phyloP scores from a whole-genome alignment of 2,329 filamentous ascomycete genomes.

The Cucurbitaria berberidis region DNA sequence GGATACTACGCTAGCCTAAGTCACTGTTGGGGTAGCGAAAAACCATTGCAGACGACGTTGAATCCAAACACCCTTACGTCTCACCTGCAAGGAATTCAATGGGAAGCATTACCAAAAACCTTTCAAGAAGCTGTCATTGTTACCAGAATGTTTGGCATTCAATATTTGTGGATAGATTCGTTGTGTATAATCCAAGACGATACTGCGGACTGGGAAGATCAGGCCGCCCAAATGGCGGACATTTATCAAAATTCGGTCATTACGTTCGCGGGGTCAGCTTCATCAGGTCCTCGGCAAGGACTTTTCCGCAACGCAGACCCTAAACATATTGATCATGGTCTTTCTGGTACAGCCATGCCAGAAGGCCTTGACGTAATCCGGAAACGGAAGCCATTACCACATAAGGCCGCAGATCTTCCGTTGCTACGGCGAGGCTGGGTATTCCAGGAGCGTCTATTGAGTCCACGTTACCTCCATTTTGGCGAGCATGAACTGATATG shows the following conservation, averaged over 20 bases:
- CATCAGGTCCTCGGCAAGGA: constrained; percentile 3
- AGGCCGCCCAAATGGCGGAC: constrained; percentile 9
- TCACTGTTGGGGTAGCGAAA: constrained; percentile 13
- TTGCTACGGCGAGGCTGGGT: constrained; percentile 17
- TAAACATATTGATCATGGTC: not conserved
- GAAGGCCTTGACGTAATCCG: not conserved
- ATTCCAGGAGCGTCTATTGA: constrained; percentile 18
- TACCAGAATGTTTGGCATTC: not conserved
- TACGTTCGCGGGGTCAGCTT: constrained; percentile 10
- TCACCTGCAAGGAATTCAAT: constrained; percentile 2
- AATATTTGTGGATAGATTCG: constrained; percentile 10
- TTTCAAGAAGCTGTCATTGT: constrained; percentile 8
- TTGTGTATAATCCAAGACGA: constrained; percentile 13
- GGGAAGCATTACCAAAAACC: constrained; percentile 10
- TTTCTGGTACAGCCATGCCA: not conserved
- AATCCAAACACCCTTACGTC: not conserved
- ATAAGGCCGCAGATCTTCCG: not conserved
- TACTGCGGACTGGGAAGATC: constrained; percentile 7
- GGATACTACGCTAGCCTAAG: constrained; percentile 17
- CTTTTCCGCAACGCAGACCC: constrained; percentile 2
- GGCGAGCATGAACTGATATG: constrained; percentile 13
- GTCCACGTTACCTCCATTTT: constrained; percentile 20
- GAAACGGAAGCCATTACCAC: not conserved
- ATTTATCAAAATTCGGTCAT: constrained; percentile 12
- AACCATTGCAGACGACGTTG: constrained; percentile 5